These are phyloP conservation scores for Jacaranda copaia DNA, from an alignment of 257 asterid genomes.

Conservation along the genomic window DNA sequence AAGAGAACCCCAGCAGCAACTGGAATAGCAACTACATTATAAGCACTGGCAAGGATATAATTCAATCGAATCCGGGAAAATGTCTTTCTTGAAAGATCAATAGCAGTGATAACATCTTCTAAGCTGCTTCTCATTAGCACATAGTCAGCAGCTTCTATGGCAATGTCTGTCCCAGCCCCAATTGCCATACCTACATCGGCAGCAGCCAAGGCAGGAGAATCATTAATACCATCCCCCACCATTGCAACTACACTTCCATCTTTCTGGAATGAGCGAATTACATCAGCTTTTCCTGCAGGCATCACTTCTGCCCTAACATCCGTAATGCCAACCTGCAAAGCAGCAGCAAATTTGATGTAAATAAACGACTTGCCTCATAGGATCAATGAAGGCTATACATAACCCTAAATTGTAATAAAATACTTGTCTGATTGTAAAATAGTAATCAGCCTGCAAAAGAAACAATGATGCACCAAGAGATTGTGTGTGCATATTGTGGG, in stretches of 20 bases:
- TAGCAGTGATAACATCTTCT: slow-evolving; percentile 96
- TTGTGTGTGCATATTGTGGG: too few relatives aligned
- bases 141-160: slow-evolving; percentile 97
- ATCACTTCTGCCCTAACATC: slow-evolving; percentile 97
- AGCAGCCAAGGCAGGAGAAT: slow-evolving; percentile 97
- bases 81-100: slow-evolving; percentile 93
- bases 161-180: slow-evolving; percentile 98
- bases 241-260: slow-evolving; percentile 87
- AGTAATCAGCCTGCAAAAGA: too few relatives aligned
- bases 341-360: slow-evolving; percentile 5
- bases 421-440: too few relatives aligned
- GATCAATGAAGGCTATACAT: not conserved
- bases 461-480: too few relatives aligned
- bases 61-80: slow-evolving; percentile 77
- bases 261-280: slow-evolving; percentile 78
- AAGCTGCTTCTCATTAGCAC: slow-evolving; percentile 91
- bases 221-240: slow-evolving; percentile 99
- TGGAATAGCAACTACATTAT: slow-evolving; percentile 85
- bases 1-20: slow-evolving; percentile 88
- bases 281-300: slow-evolving; percentile 99
- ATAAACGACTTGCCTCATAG: slow-evolving; percentile 11
- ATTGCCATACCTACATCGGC: slow-evolving; percentile 99
- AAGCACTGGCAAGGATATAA: slow-evolving; percentile 88
- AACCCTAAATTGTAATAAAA: not conserved
- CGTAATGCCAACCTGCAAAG: slow-evolving; percentile 82